Evolutionary conservation across 2,329 filamentous ascomycete genomes (phyloP), one percentile per base, ranked within the genome.

Genomic region (Venturia carpophila): DNA sequence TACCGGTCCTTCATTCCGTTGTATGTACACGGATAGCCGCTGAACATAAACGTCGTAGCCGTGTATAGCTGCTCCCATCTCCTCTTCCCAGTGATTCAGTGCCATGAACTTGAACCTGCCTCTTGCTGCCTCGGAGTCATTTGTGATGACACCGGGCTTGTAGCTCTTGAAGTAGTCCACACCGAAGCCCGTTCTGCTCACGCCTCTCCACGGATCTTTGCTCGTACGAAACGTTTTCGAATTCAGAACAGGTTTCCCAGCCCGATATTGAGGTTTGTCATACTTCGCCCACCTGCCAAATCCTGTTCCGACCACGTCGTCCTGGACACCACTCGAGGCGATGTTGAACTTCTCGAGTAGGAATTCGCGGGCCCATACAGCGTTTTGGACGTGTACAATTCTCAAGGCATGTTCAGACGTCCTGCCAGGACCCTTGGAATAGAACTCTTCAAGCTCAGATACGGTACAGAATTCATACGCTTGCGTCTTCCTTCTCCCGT

Each of bases 321-420:
- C 73, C 19, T 56, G 52, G 30, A 56, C 30, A 52, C 75, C 75
- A 15, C 71, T 69, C 60, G 79, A 75, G 65, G 80, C 75, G 66
- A 84, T 82, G 64, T 82, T 81, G 73, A 80, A 83, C 68, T 83
- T 83, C 37, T 76, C 73, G 42, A 82, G 71, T 1, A 84, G 71
- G 67, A 78, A 83, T 1, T 72, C 72, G 42, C 76, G 78, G 0
- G 81, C 81, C 80, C 81, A 82, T 9, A 72, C 72, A 7, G 80
- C 81, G 67, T 83, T 83, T 69, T 84, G 82, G 4, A 83, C 79
- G 67, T 84, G 82, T 56, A 70, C 71, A 6, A 68, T 62, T 49
- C 68, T 65, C 45, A 66, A 67, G 56, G 67, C 67, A 63, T 58
- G 60, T 21, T 61, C 47, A 34, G 52, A 17, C 5, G 19, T 27